Conservation (phyloP, 371 early-diverging fungal genomes). For the Mortierella sp. region DNA sequence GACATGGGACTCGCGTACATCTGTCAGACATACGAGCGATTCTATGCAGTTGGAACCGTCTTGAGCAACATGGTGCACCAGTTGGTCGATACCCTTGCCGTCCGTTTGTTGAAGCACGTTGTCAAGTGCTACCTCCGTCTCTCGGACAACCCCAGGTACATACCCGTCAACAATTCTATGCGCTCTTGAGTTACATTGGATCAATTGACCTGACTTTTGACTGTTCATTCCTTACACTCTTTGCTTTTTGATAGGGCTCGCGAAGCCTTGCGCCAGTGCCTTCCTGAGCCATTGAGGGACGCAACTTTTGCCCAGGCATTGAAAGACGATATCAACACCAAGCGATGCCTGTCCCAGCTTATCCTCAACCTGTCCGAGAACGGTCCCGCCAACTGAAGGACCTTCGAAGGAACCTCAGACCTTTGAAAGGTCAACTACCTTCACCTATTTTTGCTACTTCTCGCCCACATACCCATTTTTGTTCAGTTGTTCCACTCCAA, state of each 20-base stretch:
- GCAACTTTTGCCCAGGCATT: constrained; percentile 81
- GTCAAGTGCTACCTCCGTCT: constrained; percentile 96
- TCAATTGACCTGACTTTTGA: neutral
- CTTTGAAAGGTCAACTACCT: neutral
- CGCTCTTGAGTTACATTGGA: neutral
- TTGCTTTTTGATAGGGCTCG: constrained; percentile 70
- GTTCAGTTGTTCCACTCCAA: neutral
- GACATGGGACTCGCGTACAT: constrained; percentile 98
- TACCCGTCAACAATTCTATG: neutral
- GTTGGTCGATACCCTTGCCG: constrained; percentile 87
- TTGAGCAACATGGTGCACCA: constrained; percentile 96
- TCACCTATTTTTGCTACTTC: constrained; percentile 12
- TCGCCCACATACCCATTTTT: constrained; percentile 13
- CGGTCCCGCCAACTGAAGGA: constrained; percentile 25
- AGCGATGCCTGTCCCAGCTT: constrained; percentile 77
- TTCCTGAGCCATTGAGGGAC: constrained; percentile 89
- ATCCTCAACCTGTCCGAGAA: constrained; percentile 74
- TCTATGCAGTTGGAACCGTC: constrained; percentile 97
- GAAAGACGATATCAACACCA: constrained; percentile 89
- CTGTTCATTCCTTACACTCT: too few species aligned
- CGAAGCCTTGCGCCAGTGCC: constrained; percentile 89
- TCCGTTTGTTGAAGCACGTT: constrained; percentile 94
- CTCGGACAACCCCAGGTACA: constrained; percentile 90
- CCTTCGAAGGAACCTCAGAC: neutral
- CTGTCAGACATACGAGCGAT: constrained; percentile 97